Conservation (phyloP, 305 asterid genomes). For the Fraxinus sp. region DNA sequence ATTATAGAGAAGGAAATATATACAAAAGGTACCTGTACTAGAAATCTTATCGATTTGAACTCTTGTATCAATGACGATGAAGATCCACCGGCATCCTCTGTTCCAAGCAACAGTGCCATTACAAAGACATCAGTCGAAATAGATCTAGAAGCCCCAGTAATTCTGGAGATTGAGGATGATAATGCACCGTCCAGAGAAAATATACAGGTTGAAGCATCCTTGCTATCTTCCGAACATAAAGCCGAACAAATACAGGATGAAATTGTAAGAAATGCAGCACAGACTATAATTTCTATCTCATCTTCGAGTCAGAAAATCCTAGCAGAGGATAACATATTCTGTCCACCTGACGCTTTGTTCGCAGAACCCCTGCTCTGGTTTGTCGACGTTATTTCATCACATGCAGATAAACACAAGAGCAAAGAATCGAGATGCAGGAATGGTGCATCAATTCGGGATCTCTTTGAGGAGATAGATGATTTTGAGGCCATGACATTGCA, state of each 20-base stretch:
- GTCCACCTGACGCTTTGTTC: conserved; percentile 37
- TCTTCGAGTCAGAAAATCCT: conserved; percentile 35
- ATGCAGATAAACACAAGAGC: conserved; percentile 31
- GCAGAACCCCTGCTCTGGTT: conserved; percentile 58
- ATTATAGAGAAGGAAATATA: conserved; percentile 32
- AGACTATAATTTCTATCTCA: conserved; percentile 56
- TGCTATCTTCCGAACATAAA: conserved; percentile 29
- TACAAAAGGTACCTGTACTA: conserved; percentile 25
- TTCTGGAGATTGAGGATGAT: conserved; percentile 53
- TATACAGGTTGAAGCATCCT: conserved; percentile 26
- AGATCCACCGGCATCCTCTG: conserved; percentile 46
- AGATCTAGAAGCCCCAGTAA: conserved; percentile 66
- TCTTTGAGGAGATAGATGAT: conserved; percentile 60
- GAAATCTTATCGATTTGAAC: conserved; percentile 71
- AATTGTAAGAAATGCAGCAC: conserved; percentile 59
- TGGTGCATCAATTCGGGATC: conserved; percentile 16
- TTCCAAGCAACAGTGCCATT: conserved; percentile 32
- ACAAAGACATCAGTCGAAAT: conserved; percentile 46
- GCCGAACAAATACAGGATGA: conserved; percentile 43
- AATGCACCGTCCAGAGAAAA: conserved; percentile 27
- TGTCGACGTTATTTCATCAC: conserved; percentile 44
- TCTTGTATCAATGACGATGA: conserved; percentile 63
- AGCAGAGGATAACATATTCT: conserved; percentile 15
- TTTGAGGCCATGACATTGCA: conserved; percentile 79
- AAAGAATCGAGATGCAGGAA: conserved; percentile 29